Evolutionary conservation across 495 filamentous ascomycete genomes (phyloP), one percentile per base, ranked within the genome.

Genomic region (Annulohypoxylon nitens): DNA sequence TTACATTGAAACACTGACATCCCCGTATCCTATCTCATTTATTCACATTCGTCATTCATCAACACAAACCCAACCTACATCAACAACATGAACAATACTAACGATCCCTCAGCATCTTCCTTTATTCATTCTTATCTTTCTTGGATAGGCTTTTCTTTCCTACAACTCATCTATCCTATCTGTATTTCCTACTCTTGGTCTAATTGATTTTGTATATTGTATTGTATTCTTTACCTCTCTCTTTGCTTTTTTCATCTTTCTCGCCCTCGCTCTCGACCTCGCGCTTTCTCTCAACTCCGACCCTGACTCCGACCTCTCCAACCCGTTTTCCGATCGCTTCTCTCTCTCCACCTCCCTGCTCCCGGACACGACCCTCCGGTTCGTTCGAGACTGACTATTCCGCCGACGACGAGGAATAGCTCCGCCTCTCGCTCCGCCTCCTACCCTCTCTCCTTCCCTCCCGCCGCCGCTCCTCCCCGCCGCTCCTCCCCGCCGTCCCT

Each of bases 401-500:
- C 41, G 39, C 59, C 59, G 59, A 61, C 59, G 59, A 61, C 59
- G 59, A 48, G 41, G 26, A 18, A 4, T 20, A 12, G 23, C 25
- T 47, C 18, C 25, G 36, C 57, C 57, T 45, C 36, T 10, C 57
- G 57, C 51, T 41, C 59, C 59, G 47, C 48, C 23, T n/a, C 33
- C 64, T 48, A 45, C n/a, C n/a, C 45, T 20, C 20, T 23, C 20
- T 23, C 20, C 20, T 23, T 23, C 20, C 20, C 20, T 23, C 20
- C 20, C 20, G 20, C 20, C 20, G 20, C 20, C 20, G 20, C 20
- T 23, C 20, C 20, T 23, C 20, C 20, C 20, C 45, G 45, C 18
- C 45, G 20, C n/a, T n/a, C 20, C 20, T 23, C 20, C 20, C 20
- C 45, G 45, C 18, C 45, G 20, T 3, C 45, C 45, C 14, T 20